Percentiles rank a stretch among this genome's conserved stretches.
Conservation (phyloP, 306 rosid species). For the Quercus glauca region DNA sequence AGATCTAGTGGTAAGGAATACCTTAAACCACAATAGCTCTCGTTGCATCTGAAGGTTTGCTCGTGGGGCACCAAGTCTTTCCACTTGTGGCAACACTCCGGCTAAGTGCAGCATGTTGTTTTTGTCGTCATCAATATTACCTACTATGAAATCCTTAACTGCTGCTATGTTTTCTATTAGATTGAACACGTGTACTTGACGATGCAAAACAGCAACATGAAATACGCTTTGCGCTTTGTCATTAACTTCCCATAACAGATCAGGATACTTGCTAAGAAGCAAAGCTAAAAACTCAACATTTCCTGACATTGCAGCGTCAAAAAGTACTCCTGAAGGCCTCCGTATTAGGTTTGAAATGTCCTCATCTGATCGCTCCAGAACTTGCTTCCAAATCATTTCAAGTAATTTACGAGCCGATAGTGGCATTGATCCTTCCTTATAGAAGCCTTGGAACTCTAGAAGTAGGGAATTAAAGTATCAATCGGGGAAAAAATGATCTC, state of each 20-base stretch:
- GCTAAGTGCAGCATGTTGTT: constrained; percentile 21
- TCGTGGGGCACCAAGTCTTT: not conserved
- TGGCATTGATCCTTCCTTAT: not conserved
- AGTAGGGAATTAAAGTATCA: not conserved
- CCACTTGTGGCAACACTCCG: not conserved
- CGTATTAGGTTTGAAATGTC: not conserved
- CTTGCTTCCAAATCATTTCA: not conserved
- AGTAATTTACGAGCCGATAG: no score
- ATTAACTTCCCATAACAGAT: not conserved
- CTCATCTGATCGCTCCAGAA: not conserved
- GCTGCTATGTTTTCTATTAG: not conserved
- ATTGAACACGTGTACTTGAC: not conserved
- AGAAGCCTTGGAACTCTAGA: not conserved
- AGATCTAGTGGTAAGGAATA: not conserved
- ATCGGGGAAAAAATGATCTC: not conserved
- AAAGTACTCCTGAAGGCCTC: not conserved
- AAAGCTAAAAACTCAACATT: not conserved
- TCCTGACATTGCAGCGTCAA: constrained; percentile 5
- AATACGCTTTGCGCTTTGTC: not conserved
- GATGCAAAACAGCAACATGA: not conserved
- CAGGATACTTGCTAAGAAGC: not conserved
- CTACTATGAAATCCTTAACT: not conserved
- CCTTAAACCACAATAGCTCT: constrained; percentile 6
- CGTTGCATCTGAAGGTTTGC: constrained; percentile 11
- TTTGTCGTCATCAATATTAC: not conserved